These are phyloP conservation scores for Pachyrhizus erosus DNA, from an alignment of 306 rosid genomes.

Conservation along the genomic window DNA sequence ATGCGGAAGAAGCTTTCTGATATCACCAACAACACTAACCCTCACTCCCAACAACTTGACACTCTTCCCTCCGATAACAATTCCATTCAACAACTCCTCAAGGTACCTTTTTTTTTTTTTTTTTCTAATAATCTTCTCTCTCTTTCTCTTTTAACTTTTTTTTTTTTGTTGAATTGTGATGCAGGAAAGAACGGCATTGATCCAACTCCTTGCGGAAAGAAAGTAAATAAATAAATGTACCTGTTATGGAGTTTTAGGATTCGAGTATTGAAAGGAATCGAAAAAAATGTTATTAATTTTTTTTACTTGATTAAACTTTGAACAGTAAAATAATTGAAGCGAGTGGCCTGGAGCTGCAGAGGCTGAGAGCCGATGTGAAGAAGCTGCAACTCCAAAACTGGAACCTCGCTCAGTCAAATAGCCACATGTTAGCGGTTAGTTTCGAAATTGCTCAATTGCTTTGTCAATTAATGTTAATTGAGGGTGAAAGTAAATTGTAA, in stretches of 20 bases:
- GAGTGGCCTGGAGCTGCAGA: conserved; percentile 72
- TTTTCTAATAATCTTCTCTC: not conserved
- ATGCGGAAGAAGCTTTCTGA: conserved; percentile 82
- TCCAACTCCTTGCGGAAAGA: conserved; percentile 66
- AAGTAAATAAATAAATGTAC: conserved; percentile 52
- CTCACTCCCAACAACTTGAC: conserved; percentile 41
- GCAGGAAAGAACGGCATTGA: conserved; percentile 72
- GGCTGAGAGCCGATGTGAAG: conserved; percentile 63
- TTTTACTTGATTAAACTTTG: conserved; percentile 44
- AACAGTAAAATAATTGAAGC: conserved; percentile 70
- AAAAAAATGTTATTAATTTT: not conserved
- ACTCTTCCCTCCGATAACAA: conserved; percentile 33
- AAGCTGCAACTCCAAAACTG: conserved; percentile 82
- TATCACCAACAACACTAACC: conserved; percentile 70
- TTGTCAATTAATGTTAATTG: not conserved
- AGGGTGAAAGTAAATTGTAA: conserved; percentile 2
- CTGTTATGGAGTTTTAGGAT: not conserved
- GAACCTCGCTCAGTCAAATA: conserved; percentile 89
- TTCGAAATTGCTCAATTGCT: not conserved
- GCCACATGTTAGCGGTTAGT: conserved; percentile 71
- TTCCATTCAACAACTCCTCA: conserved; percentile 67
- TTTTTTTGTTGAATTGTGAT: conserved; percentile 31
- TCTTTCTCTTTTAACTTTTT: not conserved
- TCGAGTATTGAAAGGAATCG: not conserved
- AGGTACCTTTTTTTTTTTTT: conserved; percentile 39